Percentiles rank a stretch among this genome's conserved stretches.
Conservation (phyloP, 2,329 filamentous ascomycete genomes). For the Paracorniculantispora psalliotae region DNA sequence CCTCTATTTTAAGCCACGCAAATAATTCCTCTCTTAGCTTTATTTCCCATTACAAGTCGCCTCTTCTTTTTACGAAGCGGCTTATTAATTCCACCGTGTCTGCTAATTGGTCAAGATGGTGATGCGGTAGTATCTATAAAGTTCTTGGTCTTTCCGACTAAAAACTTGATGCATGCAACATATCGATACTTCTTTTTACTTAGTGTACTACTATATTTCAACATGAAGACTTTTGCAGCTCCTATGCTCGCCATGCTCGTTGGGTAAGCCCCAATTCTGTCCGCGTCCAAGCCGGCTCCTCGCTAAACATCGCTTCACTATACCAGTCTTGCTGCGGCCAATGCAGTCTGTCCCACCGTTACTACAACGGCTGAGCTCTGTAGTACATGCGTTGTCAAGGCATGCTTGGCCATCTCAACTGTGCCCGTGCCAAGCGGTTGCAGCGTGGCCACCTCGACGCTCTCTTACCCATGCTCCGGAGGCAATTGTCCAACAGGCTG, state of each 20-base stretch:
- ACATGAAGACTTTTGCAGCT: not conserved
- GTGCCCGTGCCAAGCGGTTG: slow-evolving; percentile 28
- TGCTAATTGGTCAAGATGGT: not conserved
- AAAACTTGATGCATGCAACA: not conserved
- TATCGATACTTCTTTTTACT: not conserved
- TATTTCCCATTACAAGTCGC: not conserved
- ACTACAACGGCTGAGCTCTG: slow-evolving; percentile 28
- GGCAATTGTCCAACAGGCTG: slow-evolving; percentile 22
- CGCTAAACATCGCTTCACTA: not conserved
- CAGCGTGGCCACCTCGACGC: slow-evolving; percentile 24
- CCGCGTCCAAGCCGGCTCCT: not conserved
- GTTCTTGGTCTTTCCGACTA: not conserved
- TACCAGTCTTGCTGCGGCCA: not conserved
- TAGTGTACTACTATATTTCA: too few species aligned
- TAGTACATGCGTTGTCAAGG: slow-evolving; percentile 27
- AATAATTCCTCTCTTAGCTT: not conserved
- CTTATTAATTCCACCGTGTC: too few species aligned
- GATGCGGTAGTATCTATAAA: not conserved
- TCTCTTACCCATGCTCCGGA: slow-evolving; percentile 21
- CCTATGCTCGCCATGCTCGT: not conserved
- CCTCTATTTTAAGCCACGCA: not conserved
- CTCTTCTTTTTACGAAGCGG: not conserved
- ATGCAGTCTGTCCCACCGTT: slow-evolving; percentile 28
- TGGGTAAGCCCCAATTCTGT: not conserved
- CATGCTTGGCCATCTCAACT: slow-evolving; percentile 28